Evolutionary conservation across 148 eudicot genomes (phyloP).

Genomic region (Polygonum aviculare): DNA sequence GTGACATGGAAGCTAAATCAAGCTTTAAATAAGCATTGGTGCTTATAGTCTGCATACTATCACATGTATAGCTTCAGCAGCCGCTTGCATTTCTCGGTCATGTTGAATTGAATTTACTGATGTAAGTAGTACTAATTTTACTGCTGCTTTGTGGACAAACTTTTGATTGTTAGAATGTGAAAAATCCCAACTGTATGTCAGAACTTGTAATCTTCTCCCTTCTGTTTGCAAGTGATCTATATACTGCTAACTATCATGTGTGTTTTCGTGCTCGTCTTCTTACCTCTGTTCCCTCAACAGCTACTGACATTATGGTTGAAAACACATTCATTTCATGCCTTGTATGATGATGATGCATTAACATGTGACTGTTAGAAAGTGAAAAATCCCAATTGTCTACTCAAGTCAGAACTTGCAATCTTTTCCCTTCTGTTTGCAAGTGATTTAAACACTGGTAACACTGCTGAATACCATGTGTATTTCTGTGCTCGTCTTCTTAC

Average conservation of each 20-base stretch:
- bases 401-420: neutral
- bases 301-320: neutral
- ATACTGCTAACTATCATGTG: neutral
- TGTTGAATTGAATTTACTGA: neutral
- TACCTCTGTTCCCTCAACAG: neutral
- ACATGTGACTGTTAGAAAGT: neutral
- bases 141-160: neutral
- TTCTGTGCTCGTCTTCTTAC: neutral
- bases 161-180: neutral
- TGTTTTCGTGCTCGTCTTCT: neutral
- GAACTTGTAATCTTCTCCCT: neutral
- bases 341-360: too few relatives aligned
- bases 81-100: neutral
- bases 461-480: neutral
- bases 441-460: neutral
- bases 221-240: neutral
- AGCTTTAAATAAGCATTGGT: neutral
- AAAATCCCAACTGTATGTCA: neutral
- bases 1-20: neutral
- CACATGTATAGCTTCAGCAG: neutral
- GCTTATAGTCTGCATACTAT: neutral
- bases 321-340: too few relatives aligned
- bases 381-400: neutral
- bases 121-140: neutral
- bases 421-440: neutral